phyloP scores from a whole-genome alignment of 2,329 filamentous ascomycete species.

The Mollisia scopiformis region DNA sequence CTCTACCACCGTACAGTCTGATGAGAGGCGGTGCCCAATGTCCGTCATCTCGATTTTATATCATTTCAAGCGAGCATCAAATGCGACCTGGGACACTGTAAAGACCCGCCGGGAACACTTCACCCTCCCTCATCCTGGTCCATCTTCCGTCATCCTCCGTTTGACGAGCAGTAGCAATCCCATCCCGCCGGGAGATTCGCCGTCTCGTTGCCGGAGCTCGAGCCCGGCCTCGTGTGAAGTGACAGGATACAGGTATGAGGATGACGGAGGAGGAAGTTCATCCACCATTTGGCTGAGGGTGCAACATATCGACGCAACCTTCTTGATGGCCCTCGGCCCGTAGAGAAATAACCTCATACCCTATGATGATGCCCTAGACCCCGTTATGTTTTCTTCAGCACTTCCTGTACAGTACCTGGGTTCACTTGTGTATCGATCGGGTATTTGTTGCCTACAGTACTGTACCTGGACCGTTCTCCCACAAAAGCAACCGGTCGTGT shows the following conservation, averaged over 20 bases:
- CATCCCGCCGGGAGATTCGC: background rate
- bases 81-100: background rate
- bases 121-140: background rate
- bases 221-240: background rate
- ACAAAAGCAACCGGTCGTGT: background rate
- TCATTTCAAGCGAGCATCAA: background rate
- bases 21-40: background rate
- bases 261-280: background rate
- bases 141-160: background rate
- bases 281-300: background rate
- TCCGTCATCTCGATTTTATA: background rate
- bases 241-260: no score
- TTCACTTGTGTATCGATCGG: no score
- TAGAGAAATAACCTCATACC: background rate
- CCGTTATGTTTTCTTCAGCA: background rate
- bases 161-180: background rate
- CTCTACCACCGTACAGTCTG: background rate
- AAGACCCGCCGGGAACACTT: background rate
- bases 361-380: background rate
- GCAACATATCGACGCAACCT: background rate
- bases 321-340: background rate
- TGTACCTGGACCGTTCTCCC: background rate
- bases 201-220: background rate
- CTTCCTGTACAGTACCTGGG: no score
- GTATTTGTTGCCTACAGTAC: background rate